Conservation (phyloP, 306 rosid genomes). For the Herpetospermum pedunculosum region DNA sequence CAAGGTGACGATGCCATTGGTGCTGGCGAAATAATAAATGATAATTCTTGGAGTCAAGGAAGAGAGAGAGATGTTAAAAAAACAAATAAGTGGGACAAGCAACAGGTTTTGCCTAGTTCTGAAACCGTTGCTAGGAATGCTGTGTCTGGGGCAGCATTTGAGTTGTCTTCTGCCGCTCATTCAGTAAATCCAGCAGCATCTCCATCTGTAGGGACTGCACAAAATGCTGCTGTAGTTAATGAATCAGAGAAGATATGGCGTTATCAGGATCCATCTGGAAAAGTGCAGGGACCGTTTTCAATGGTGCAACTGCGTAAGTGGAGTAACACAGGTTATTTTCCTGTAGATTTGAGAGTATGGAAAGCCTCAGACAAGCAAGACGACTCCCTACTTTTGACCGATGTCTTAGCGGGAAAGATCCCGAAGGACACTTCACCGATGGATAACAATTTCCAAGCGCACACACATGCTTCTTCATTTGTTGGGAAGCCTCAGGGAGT, state of each 20-base stretch:
- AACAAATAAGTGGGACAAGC: conserved; percentile 56
- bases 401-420: conserved; percentile 67
- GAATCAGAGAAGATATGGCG: conserved; percentile 85
- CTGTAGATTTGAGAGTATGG: conserved; percentile 80
- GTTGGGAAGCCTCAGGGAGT: conserved; percentile 40
- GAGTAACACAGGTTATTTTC: conserved; percentile 90
- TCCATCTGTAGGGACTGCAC: conserved; percentile 27
- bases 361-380: conserved; percentile 48
- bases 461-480: conserved; percentile 32
- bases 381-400: conserved; percentile 54
- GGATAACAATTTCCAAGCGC: conserved; percentile 30
- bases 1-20: conserved; percentile 49
- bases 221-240: conserved; percentile 37
- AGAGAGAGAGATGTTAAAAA: conserved; percentile 65
- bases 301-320: conserved; percentile 84
- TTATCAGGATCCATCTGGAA: conserved; percentile 92
- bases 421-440: conserved; percentile 31
- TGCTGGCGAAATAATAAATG: conserved; percentile 42
- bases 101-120: conserved; percentile 33
- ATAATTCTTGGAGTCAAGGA: conserved; percentile 44
- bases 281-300: conserved; percentile 96
- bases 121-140: conserved; percentile 38
- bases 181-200: conserved; percentile 34
- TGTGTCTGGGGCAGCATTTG: conserved; percentile 27
- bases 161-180: conserved; percentile 21